These are phyloP conservation scores for Purshia tridentata DNA, from an alignment of 306 rosid genomes.

Conservation along the genomic window DNA sequence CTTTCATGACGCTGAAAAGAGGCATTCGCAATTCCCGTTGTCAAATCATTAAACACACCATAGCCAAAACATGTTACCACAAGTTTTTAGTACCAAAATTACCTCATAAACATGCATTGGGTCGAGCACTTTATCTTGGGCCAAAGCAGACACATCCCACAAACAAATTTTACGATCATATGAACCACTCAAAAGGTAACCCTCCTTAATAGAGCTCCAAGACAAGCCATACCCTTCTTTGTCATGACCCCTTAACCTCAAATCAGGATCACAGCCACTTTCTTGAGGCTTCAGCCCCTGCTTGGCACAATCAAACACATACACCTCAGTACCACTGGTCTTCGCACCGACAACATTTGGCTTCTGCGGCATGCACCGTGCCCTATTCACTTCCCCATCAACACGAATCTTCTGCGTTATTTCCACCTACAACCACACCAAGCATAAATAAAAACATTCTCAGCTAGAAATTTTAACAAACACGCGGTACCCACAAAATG, in stretches of 20 bases:
- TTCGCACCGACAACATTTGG: slow-evolving; percentile 61
- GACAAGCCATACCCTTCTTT: slow-evolving; percentile 89
- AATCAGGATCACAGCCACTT: slow-evolving; percentile 57
- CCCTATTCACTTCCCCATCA: slow-evolving; percentile 92
- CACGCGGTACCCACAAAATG: slow-evolving; percentile 26
- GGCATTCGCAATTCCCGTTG: slow-evolving; percentile 7
- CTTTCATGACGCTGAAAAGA: slow-evolving; percentile 57
- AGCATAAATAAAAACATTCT: not conserved
- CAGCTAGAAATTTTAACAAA: slow-evolving; percentile 36
- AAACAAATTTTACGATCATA: slow-evolving; percentile 73
- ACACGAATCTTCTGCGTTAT: slow-evolving; percentile 58
- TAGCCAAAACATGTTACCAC: not conserved
- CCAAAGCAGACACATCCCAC: slow-evolving; percentile 73
- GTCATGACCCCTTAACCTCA: slow-evolving; percentile 90
- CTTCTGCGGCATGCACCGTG: slow-evolving; percentile 87
- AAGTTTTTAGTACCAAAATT: slow-evolving; percentile 17
- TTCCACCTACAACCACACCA: slow-evolving; percentile 49
- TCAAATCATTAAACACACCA: slow-evolving; percentile 1
- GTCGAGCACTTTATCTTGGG: slow-evolving; percentile 58
- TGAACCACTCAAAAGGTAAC: slow-evolving; percentile 79
- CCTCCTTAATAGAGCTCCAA: slow-evolving; percentile 75
- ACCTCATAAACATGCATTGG: slow-evolving; percentile 75
- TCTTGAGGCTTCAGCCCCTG: slow-evolving; percentile 39
- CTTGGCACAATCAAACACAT: slow-evolving; percentile 62
- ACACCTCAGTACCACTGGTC: slow-evolving; percentile 75